These are phyloP conservation scores for Melampsora americana DNA, from an alignment of 1,284 basidiomycete genomes.

Conservation along the genomic window DNA sequence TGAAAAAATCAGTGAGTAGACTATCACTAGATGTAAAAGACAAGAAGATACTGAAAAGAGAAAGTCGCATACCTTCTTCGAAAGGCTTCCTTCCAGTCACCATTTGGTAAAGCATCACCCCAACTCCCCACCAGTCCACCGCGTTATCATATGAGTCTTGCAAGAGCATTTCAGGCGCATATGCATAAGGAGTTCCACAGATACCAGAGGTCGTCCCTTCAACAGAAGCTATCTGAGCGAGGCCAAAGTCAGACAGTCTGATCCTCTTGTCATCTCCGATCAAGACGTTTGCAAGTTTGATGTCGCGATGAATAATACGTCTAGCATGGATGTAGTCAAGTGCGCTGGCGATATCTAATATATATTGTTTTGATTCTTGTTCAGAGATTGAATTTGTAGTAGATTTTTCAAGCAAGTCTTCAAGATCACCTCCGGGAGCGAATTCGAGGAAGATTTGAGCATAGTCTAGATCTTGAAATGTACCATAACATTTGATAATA, in stretches of 20 bases:
- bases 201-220: background rate
- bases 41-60: too few species aligned
- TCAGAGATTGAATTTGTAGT: too few species aligned
- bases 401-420: too few species aligned
- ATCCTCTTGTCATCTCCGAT: background rate
- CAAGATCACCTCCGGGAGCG: too few species aligned
- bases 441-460: too few species aligned
- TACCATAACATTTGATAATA: too few species aligned
- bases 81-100: too few species aligned
- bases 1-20: too few species aligned
- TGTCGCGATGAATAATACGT: constrained; percentile 95
- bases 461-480: too few species aligned
- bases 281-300: constrained; percentile 96
- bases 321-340: constrained; percentile 87
- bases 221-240: background rate
- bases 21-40: too few species aligned
- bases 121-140: constrained; percentile 29
- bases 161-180: constrained; percentile 22
- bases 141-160: background rate
- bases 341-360: constrained; percentile 56
- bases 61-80: too few species aligned
- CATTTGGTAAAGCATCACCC: constrained; percentile 18
- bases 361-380: too few species aligned
- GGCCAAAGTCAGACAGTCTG: constrained; percentile 19
- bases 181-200: constrained; percentile 7